phyloP scores from a whole-genome alignment of 176 grass and related monocot species.

The Oryza longistaminata region DNA sequence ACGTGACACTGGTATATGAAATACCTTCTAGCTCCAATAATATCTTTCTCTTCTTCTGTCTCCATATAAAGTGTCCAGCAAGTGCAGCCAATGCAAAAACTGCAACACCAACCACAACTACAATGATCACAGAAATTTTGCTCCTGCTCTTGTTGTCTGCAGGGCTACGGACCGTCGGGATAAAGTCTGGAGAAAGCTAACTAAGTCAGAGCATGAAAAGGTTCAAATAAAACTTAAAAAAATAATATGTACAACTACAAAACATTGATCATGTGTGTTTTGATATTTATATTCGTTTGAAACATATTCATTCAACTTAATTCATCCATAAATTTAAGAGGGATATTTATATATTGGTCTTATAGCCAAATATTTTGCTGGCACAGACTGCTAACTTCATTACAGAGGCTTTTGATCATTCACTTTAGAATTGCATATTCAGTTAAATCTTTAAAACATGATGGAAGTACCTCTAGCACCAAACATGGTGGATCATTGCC shows the following conservation, averaged over 20 bases:
- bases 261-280: neutral
- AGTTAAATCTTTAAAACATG: conserved; percentile 1
- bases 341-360: neutral
- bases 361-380: neutral
- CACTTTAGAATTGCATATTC: neutral
- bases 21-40: conserved; percentile 52
- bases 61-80: conserved; percentile 51
- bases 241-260: neutral
- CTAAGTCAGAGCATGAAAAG: conserved; percentile 29
- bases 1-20: conserved; percentile 1
- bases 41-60: conserved; percentile 54
- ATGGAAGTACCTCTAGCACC: neutral
- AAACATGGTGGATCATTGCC: no score
- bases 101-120: conserved; percentile 47
- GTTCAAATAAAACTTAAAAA: neutral
- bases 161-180: conserved; percentile 54
- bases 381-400: neutral
- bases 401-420: no score
- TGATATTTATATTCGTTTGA: neutral
- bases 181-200: conserved; percentile 59
- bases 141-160: conserved; percentile 23
- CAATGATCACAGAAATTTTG: conserved; percentile 53
- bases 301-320: no score
- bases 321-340: neutral
- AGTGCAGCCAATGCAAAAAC: conserved; percentile 49